Evolutionary conservation across 768 basidiomycete genomes (phyloP).

Genomic region (Tephrocybe sp.): DNA sequence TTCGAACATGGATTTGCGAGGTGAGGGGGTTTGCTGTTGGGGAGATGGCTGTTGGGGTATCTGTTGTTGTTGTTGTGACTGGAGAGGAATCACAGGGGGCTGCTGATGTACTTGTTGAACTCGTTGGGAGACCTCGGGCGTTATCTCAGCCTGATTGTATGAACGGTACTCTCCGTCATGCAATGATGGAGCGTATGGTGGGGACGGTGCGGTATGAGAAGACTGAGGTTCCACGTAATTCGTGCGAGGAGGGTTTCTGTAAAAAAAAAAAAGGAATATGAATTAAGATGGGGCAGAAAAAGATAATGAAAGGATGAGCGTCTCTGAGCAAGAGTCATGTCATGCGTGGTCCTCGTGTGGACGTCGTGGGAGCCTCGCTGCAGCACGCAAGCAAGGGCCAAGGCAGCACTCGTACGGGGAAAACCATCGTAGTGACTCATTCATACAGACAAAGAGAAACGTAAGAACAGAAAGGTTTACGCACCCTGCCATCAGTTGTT

Average conservation of each 20-base stretch:
- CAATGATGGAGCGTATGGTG: slow-evolving; percentile 43
- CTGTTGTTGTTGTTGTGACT: slow-evolving; percentile 22
- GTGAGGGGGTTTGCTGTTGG: slow-evolving; percentile 56
- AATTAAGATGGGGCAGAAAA: slow-evolving; percentile 1
- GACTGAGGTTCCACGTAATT: slow-evolving; percentile 51
- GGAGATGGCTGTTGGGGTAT: slow-evolving; percentile 25
- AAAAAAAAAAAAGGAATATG: slow-evolving; percentile 18
- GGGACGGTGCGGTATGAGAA: slow-evolving; percentile 42
- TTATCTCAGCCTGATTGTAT: slow-evolving; percentile 42
- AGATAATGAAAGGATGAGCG: background rate
- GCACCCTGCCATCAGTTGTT: slow-evolving; percentile 82
- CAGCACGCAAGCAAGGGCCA: background rate
- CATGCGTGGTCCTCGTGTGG: too few species aligned
- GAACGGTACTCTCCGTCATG: slow-evolving; percentile 47
- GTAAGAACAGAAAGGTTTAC: slow-evolving; percentile 25
- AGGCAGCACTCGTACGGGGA: background rate
- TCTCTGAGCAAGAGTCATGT: slow-evolving; percentile 3
- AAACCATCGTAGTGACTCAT: slow-evolving; percentile 1
- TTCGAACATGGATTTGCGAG: slow-evolving; percentile 82
- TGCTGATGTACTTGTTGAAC: slow-evolving; percentile 31
- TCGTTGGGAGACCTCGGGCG: slow-evolving; percentile 40
- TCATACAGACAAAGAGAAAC: background rate
- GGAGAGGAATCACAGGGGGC: slow-evolving; percentile 39
- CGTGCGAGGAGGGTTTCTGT: slow-evolving; percentile 47
- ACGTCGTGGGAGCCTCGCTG: slow-evolving; percentile 8